Percentiles rank a stretch among this genome's conserved stretches.
Evolutionary conservation across 108 stramenopile species (phyloP).

Genomic region (Cyclotella distinguenda): DNA sequence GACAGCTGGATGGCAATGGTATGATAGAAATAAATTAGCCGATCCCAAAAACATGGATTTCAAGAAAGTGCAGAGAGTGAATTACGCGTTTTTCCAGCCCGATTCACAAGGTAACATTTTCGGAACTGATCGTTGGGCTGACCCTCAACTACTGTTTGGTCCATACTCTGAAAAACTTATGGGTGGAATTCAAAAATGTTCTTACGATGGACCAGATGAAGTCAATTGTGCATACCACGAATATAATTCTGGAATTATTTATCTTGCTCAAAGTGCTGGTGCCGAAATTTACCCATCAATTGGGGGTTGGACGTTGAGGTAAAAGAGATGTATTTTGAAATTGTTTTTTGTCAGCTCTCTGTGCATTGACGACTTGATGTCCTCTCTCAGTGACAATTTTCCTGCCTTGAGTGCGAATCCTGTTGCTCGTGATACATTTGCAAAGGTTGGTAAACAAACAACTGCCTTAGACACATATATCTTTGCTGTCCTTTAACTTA

Average conservation of each 20-base stretch:
- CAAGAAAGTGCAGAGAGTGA: constrained; percentile 31
- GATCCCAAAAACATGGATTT: constrained; percentile 41
- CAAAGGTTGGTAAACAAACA: too few species aligned
- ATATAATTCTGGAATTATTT: constrained; percentile 24
- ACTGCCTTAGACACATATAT: too few species aligned
- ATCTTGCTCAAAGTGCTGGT: constrained; percentile 30
- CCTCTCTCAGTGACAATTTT: constrained; percentile 21
- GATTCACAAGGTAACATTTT: constrained; percentile 25
- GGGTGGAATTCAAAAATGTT: constrained; percentile 30
- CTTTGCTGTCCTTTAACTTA: too few species aligned
- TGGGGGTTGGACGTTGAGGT: constrained; percentile 41
- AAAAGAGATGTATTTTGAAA: neutral
- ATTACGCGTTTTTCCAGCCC: constrained; percentile 42
- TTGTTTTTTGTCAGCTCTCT: neutral
- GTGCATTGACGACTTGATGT: too few species aligned
- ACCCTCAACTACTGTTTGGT: constrained; percentile 35
- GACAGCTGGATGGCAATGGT: constrained; percentile 43
- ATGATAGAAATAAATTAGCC: constrained; percentile 36
- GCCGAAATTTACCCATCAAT: constrained; percentile 48
- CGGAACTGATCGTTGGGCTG: constrained; percentile 37
- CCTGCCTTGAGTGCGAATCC: constrained; percentile 33
- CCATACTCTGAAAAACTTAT: constrained; percentile 19
- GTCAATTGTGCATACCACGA: constrained; percentile 35
- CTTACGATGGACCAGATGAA: constrained; percentile 29
- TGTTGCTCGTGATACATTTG: constrained; percentile 24